Evolutionary conservation across 306 rosid species (phyloP).

Genomic region (Vicia faba): DNA sequence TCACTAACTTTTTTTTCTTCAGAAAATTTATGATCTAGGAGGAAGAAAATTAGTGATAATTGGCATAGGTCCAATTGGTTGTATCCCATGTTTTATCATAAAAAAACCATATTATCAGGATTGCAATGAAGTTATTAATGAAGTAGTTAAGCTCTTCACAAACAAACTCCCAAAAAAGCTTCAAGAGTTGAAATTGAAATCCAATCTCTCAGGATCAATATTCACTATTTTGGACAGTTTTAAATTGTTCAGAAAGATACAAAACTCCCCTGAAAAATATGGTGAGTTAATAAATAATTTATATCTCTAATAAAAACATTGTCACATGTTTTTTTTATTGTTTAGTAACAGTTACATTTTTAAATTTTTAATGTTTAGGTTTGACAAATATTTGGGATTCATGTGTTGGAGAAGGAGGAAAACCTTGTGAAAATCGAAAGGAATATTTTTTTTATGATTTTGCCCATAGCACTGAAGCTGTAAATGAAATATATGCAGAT

Average conservation of each 20-base stretch:
- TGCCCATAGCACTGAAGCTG: not conserved
- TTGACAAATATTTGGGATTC: slow-evolving; percentile 2
- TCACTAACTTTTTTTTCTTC: not conserved
- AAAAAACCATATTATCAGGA: not conserved
- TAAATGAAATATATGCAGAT: not conserved
- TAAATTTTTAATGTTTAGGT: not conserved
- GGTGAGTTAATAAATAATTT: not conserved
- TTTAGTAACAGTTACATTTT: not conserved
- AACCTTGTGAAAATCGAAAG: slow-evolving; percentile 12
- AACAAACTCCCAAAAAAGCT: slow-evolving; percentile 18
- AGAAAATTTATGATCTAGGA: slow-evolving; percentile 35
- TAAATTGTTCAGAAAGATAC: slow-evolving; percentile 2
- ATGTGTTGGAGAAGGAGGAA: slow-evolving; percentile 2
- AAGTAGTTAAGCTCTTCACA: slow-evolving; percentile 22
- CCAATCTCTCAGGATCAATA: slow-evolving; percentile 13
- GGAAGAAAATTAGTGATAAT: slow-evolving; percentile 27
- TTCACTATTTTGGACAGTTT: slow-evolving; percentile 21
- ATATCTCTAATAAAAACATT: not conserved
- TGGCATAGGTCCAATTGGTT: slow-evolving; percentile 30
- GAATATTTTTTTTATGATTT: not conserved
- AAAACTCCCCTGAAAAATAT: slow-evolving; percentile 15
- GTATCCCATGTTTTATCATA: not conserved
- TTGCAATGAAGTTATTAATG: slow-evolving; percentile 24
- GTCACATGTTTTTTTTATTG: not conserved
- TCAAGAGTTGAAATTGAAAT: not conserved